These are phyloP conservation scores for Endoconidiophora polonica DNA, from an alignment of 2,329 filamentous ascomycete genomes.

Conservation along the genomic window DNA sequence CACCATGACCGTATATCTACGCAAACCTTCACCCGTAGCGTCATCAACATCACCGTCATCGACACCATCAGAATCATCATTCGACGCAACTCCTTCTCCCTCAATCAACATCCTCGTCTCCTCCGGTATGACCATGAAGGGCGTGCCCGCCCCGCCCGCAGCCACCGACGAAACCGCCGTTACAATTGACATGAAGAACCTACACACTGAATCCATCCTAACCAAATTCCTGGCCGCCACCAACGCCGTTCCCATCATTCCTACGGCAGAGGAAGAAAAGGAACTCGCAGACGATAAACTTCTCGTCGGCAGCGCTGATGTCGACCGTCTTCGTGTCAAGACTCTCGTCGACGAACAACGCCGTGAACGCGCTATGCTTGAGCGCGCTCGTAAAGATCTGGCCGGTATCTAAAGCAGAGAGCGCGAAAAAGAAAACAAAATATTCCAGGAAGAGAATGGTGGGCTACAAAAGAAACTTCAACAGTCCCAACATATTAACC, in stretches of 20 bases:
- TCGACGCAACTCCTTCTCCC: conserved; percentile 19
- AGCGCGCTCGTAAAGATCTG: conserved; percentile 11
- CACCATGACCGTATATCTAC: conserved; percentile 49
- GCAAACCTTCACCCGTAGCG: conserved; percentile 20
- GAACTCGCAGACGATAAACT: conserved; percentile 21
- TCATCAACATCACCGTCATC: neutral
- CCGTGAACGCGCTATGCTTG: conserved; percentile 10
- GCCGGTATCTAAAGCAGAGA: conserved; percentile 29
- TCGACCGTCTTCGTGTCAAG: conserved; percentile 8
- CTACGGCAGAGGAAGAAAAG: conserved; percentile 41
- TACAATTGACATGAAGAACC: conserved; percentile 46
- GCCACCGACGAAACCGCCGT: conserved; percentile 32
- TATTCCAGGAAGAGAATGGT: conserved; percentile 32
- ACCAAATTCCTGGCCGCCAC: conserved; percentile 45
- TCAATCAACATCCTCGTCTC: conserved; percentile 25
- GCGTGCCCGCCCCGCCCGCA: conserved; percentile 27
- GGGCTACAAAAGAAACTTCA: conserved; percentile 10
- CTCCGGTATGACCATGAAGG: conserved; percentile 30
- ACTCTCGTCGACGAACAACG: conserved; percentile 7
- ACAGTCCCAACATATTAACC: no score
- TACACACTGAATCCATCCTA: conserved; percentile 45
- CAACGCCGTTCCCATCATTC: conserved; percentile 37
- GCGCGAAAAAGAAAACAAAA: conserved; percentile 31
- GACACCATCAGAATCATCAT: conserved; percentile 9
- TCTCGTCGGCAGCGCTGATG: neutral